Percentiles rank a stretch among this genome's conserved stretches.
These are phyloP conservation scores for Cercospora nicotianae DNA, from an alignment of 2,329 filamentous ascomycete genomes.

Conservation along the genomic window DNA sequence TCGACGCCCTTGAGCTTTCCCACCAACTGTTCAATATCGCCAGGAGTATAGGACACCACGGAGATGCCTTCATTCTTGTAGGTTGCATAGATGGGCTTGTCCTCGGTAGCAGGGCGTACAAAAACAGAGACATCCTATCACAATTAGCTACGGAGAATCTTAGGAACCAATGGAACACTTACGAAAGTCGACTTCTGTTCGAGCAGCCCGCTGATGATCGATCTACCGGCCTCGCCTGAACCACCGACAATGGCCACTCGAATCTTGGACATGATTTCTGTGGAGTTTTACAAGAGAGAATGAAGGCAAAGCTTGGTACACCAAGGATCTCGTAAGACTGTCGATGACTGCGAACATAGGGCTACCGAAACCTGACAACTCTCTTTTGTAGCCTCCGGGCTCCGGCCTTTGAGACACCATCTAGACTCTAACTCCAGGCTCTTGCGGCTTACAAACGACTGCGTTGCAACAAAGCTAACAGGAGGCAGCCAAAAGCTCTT, in stretches of 20 bases:
- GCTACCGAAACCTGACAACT: too few species aligned
- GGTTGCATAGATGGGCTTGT: not conserved
- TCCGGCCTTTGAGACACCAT: not conserved
- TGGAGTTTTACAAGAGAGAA: too few species aligned
- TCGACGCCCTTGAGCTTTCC: not conserved
- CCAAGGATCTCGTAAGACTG: too few species aligned
- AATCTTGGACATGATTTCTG: not conserved
- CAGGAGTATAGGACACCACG: not conserved
- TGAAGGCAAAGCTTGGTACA: too few species aligned
- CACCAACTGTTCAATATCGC: not conserved
- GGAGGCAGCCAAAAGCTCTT: too few species aligned
- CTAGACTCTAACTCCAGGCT: not conserved
- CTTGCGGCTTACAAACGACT: too few species aligned
- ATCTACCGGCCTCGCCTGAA: not conserved
- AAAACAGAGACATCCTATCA: not conserved
- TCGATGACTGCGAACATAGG: too few species aligned
- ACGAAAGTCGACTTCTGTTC: not conserved
- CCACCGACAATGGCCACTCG: not conserved
- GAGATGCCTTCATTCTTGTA: not conserved
- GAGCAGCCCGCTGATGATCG: not conserved
- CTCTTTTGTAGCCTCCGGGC: too few species aligned
- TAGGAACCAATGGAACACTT: not conserved
- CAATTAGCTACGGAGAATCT: too few species aligned
- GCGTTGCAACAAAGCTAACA: too few species aligned
- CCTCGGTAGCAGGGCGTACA: not conserved